Evolutionary conservation across 1,284 basidiomycete species (phyloP).

Genomic region (Rugosomyces carneus): DNA sequence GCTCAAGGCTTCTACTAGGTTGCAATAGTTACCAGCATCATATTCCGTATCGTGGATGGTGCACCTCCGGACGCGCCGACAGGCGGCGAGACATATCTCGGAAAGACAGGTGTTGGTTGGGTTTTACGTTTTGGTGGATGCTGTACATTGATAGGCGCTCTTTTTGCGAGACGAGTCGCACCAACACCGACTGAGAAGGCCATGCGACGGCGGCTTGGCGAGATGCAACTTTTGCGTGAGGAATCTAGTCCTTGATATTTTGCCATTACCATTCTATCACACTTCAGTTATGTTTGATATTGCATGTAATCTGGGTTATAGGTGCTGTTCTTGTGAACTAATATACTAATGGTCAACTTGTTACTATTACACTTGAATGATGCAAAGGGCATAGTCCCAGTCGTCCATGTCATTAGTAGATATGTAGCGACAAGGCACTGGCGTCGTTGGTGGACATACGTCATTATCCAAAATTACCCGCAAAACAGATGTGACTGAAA

Average conservation of each 20-base stretch:
- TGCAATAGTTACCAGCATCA: conserved; percentile 81
- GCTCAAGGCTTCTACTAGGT: conserved; percentile 43
- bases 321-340: conserved; percentile 8
- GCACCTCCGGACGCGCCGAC: conserved; percentile 30
- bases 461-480: conserved; percentile 18
- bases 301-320: conserved; percentile 1
- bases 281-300: conserved; percentile 3
- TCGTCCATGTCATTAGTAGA: conserved; percentile 34
- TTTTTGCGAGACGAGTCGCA: conserved; percentile 73
- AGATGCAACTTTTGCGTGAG: conserved; percentile 66
- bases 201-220: conserved; percentile 74
- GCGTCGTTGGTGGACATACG: conserved; percentile 38
- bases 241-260: conserved; percentile 42
- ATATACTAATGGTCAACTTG: conserved; percentile 8
- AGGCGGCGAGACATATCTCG: conserved; percentile 57
- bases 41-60: conserved; percentile 78
- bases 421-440: conserved; percentile 49
- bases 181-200: conserved; percentile 86
- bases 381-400: conserved; percentile 59
- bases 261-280: background rate
- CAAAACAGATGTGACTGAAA: conserved; percentile 17
- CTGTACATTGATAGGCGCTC: conserved; percentile 68
- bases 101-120: conserved; percentile 88
- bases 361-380: conserved; percentile 20
- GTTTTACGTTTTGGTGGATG: conserved; percentile 89